Base-by-base conservation (phyloP, 108 stramenopile species). In the Cyclotella kingstonii region DNA sequence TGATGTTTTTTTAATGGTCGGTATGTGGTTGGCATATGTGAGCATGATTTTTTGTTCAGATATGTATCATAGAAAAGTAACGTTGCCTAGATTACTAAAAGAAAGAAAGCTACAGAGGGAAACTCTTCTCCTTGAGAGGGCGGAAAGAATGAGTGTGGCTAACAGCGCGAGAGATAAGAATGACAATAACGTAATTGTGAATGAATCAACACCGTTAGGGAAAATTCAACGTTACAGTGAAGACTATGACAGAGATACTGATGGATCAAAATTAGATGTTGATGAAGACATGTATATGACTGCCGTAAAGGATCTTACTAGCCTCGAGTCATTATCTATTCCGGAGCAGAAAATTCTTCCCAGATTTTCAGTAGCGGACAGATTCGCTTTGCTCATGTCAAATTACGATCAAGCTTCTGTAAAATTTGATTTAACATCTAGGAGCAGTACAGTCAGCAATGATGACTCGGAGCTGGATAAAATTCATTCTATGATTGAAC, bases 11-110 rank as follows among this genome's bases (percentile, higher is more conserved):
- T 4, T 62, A 36, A 66, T 81, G 29, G 29, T 81, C 23, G 68
- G 62, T 25, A 47, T 70, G 47, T 81, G 78, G 29, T 14, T 67
- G 2, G 29, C 10, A 14, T 81, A 77, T 58, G 77, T 81, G 0
- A 27, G 30, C 12, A 48, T 78, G 19, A 63, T 81, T 4, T 54
- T 81, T 6, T 42, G 35, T 12, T 46, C 72, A 21, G 81, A 81
- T 53, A 28, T 81, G n/a, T 81, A 71, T 25, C 81, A 81, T 50
- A 63, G 51, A 34, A 73, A 61, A 26, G 79, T 80, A 23, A 76
- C 68, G 19, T 26, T 68, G 35, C 55, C 28, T 4, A 47, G 78
- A 28, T 17, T 63, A 9, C 34, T 51, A 10, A 30, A 7, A 21
- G 66, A 73, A 57, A 33, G 40, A 14, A 60, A 58, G 65, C 21